Conservation (phyloP, 1,284 basidiomycete genomes). For the Apiotrichum laibachii region DNA sequence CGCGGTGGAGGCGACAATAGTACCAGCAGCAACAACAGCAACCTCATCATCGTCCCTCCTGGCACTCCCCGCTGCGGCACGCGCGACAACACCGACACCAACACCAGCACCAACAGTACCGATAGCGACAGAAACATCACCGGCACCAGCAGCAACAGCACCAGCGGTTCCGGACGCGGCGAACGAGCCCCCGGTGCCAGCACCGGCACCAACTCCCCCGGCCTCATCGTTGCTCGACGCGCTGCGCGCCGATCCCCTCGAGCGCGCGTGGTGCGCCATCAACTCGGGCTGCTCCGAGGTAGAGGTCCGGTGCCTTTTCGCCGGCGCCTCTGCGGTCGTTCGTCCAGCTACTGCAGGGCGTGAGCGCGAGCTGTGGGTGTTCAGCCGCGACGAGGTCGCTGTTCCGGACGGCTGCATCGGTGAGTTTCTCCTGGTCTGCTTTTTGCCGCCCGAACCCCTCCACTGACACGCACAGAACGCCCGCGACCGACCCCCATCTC, state of each 20-base stretch:
- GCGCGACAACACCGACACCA: not conserved
- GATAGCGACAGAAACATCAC: not conserved
- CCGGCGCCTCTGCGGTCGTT: constrained; percentile 15
- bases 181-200: not conserved
- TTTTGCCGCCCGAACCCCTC: too few relatives aligned
- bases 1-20: not conserved
- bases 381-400: constrained; percentile 4
- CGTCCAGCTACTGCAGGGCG: not conserved
- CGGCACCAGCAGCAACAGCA: constrained; percentile 1
- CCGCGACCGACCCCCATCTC: constrained; percentile 12
- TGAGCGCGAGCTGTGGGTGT: constrained; percentile 20
- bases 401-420: constrained; percentile 6
- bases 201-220: not conserved
- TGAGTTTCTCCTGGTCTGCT: not conserved
- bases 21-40: not conserved
- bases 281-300: constrained; percentile 13
- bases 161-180: not conserved
- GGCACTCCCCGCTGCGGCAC: constrained; percentile 1
- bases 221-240: constrained; percentile 4
- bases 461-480: constrained; percentile 12
- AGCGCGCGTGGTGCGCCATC: constrained; percentile 28
- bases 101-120: not conserved
- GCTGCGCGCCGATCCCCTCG: constrained; percentile 25
- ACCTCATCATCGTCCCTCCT: not conserved
- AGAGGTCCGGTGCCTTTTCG: constrained; percentile 7